These are phyloP conservation scores for Cladorrhinum sp. DNA, from an alignment of 2,329 filamentous ascomycete species.

Conservation along the genomic window DNA sequence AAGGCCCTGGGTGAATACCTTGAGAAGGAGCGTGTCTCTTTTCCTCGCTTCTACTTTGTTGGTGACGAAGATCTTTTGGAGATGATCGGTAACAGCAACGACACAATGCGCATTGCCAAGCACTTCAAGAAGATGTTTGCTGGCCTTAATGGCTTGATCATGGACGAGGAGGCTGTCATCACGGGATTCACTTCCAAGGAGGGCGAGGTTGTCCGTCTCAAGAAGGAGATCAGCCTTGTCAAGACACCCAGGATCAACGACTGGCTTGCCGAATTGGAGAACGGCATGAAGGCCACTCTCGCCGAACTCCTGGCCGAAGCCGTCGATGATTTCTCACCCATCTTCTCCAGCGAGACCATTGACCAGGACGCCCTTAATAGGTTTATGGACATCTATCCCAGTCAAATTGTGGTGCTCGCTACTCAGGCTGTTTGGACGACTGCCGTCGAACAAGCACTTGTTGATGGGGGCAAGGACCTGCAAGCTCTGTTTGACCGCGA, in stretches of 20 bases:
- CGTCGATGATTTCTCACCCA: constrained; percentile 73
- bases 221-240: constrained; percentile 85
- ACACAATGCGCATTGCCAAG: constrained; percentile 92
- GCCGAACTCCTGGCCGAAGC: constrained; percentile 88
- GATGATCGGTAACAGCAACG: constrained; percentile 99
- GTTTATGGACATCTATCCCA: constrained; percentile 84
- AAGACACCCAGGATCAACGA: constrained; percentile 98
- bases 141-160: constrained; percentile 82
- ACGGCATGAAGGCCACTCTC: constrained; percentile 89
- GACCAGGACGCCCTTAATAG: constrained; percentile 67
- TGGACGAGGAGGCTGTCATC: constrained; percentile 88
- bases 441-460: constrained; percentile 74
- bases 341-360: constrained; percentile 70
- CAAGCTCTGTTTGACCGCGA: constrained; percentile 74
- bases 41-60: constrained; percentile 98
- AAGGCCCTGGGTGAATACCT: constrained; percentile 98
- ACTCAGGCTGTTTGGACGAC: constrained; percentile 94
- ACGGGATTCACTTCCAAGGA: constrained; percentile 94
- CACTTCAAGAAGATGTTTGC: constrained; percentile 99
- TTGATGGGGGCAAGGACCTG: constrained; percentile 67
- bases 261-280: constrained; percentile 92
- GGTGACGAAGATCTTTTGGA: constrained; percentile 97
- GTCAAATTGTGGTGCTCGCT: constrained; percentile 91
- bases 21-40: constrained; percentile 94
- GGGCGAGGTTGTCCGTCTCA: constrained; percentile 81